Evolutionary conservation across 768 basidiomycete genomes (phyloP), one percentile per base, ranked within the genome.

Genomic region (Boletus huronensis): DNA sequence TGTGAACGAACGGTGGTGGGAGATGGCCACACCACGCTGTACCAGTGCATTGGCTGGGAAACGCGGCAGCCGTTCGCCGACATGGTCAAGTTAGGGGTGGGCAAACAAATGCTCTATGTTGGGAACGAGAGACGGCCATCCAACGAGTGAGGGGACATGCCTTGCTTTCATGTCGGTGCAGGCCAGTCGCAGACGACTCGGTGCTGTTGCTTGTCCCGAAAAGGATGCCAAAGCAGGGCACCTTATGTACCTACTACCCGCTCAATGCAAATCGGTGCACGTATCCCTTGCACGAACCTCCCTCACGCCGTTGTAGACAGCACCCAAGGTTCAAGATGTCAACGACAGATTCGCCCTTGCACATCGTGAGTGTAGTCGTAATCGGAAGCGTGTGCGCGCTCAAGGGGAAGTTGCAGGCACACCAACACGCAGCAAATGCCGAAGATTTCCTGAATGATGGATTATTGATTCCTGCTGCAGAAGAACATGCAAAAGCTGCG

Each of bases 391-490:
- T 39, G 17, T 21, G 28, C 47, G 17, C 17, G 10, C 31, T 66
- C 58, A 29, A 51, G 51, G 29, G 41, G 50, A 42, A 36, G 29
- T n/a, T 19, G 23, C 67, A 92, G 89, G 90, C 90, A 21, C 88
- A 93, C 68, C 83, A 87, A 62, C 88, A 91, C 71, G 87, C 87
- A 50, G 84, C 85, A 16, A 87, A 87, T 63, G 90, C 89, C 34
- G 89, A 92, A 48, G 88, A 91, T 54, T 82, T 80, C 63, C 65
- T 79, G 42, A 77, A 75, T 13, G 79, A 82, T 54, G 90, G 90
- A 13, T 74, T 89, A 6, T 78, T 90, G 49, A 80, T 90, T 21
- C 81, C 82, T 34, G 87, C 90, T 11, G 78, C 82, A 25, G 84
- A 88, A 57, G 87, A 91, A 58, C 87, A 92, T 61, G 68, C 75